Base-by-base conservation (phyloP, 2,329 filamentous ascomycete species). In the Ophiostoma novo-ulmi region DNA sequence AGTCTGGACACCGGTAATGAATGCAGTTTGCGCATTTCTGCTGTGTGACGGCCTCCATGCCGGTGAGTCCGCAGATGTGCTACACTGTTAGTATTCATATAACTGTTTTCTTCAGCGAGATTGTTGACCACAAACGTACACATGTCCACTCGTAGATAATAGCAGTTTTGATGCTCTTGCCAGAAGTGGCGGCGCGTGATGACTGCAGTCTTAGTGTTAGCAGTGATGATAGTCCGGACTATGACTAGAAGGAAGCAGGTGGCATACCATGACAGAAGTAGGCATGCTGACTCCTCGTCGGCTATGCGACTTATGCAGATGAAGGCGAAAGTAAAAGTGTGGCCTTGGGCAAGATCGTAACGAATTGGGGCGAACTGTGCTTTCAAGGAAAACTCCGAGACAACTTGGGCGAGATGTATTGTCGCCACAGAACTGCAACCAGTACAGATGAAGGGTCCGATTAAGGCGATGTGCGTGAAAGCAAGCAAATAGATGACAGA, bases 11-110 rank as follows among this genome's bases (percentile, higher is more conserved):
- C 35, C 64, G 64, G 38, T 66, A 41, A 6, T 66, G 64, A 7
- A 26, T 66, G 64, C 64, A 66, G 22, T 66, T 66, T 66, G 36
- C 36, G 38, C 64, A 66, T 44, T 66, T 66, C 22, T 66, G 64
- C n/a, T 66, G 36, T 14, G 64, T 66, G 64, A 66, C 64, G 38
- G 64, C 64, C 3, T 66, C 36, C 64, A 66, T 39, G 20, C 36
- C 36, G 22, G 8, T n/a, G 8, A 66, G 64, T 17, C 38, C 64
- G 64, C 64, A 66, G 2, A 66, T 13, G 38, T 66, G 64, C 64
- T 66, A 26, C 26, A 8, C 10, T 22, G 64, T 66, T 66, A 66
- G 64, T 26, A 31, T n/a, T 1, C 13, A 11, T 17, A 58, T 58
- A 58, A 13, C 5, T 5, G 52, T 5, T 13, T 10, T 58, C n/a